These are phyloP conservation scores for Tricholoma bakamatsutake DNA, from an alignment of 768 basidiomycete species.

Conservation along the genomic window DNA sequence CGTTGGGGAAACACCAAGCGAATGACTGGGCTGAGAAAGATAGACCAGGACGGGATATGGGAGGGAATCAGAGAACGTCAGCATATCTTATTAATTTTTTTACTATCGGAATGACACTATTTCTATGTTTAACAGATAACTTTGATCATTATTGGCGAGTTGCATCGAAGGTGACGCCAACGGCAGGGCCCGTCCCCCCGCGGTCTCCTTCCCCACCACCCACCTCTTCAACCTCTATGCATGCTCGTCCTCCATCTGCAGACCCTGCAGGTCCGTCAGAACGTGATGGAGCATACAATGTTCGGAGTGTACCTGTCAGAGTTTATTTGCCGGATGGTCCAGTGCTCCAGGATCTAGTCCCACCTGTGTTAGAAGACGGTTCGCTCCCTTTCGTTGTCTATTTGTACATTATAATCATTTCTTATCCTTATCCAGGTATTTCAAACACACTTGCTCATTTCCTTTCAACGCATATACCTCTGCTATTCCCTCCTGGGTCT, in stretches of 20 bases:
- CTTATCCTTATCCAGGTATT: constrained; percentile 40
- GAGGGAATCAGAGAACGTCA: constrained; percentile 92
- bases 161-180: constrained; percentile 87
- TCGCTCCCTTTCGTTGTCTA: not conserved
- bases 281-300: constrained; percentile 80
- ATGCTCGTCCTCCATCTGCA: constrained; percentile 58
- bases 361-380: constrained; percentile 79
- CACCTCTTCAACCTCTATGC: constrained; percentile 52
- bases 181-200: constrained; percentile 57
- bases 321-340: constrained; percentile 89
- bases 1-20: constrained; percentile 95
- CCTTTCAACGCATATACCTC: constrained; percentile 68
- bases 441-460: constrained; percentile 65
- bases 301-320: constrained; percentile 84
- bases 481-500: constrained; percentile 62
- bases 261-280: constrained; percentile 52
- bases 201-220: constrained; percentile 55
- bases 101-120: not conserved
- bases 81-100: constrained; percentile 24
- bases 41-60: constrained; percentile 96
- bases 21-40: constrained; percentile 84
- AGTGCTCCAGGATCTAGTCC: constrained; percentile 83
- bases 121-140: constrained; percentile 56
- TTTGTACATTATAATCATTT: not conserved
- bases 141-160: constrained; percentile 95